Evolutionary conservation across 225 moss, liverwort and hornwort genomes (phyloP), one percentile per base, ranked within the genome.

Genomic region (Marchantia paleacea): DNA sequence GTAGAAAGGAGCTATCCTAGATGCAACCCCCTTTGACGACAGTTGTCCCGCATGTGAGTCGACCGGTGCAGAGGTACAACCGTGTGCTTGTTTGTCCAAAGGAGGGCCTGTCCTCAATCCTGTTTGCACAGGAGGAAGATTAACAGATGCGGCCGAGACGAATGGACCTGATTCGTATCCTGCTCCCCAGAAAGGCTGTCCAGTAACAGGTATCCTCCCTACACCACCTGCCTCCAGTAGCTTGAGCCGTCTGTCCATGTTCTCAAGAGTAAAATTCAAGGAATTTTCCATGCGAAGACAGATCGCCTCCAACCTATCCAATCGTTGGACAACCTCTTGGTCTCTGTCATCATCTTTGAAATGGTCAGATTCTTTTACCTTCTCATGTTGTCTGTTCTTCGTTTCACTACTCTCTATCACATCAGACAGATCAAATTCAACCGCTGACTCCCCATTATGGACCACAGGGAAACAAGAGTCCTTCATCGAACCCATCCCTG

Each of bases 201-300:
- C 83, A 55, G 25, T 65, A 55, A 66, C 65, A 29, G 84, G 82
- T 30, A 69, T 61, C 72, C 83, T 75, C 52, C 58, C 72, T 12
- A 58, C 24, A 50, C 22, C 71, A 50, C 85, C 88, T 75, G 22
- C 75, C 80, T 93, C 92, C 18, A 96, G 80, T 50, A 85, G 53
- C 79, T 80, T 84, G 60, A 96, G 81, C 66, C 92, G 85, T 76
- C 83, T 90, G 82, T 96, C 90, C 79, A 96, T 91, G 73, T 81
- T 88, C 83, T 96, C 89, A 83, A 93, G 74, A 24, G 88, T 86
- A 54, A 79, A 83, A 75, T 79, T 81, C 83, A 95, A 67, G 81
- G 92, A 91, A 55, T 20, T 86, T 81, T 95, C 93, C 77, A 95
- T 93, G 6, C 93, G 87, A 77, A 89, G 55, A 75, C 92, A 96